These are phyloP conservation scores for Linderniella brevidens DNA, from an alignment of 257 asterid species.

Conservation along the genomic window DNA sequence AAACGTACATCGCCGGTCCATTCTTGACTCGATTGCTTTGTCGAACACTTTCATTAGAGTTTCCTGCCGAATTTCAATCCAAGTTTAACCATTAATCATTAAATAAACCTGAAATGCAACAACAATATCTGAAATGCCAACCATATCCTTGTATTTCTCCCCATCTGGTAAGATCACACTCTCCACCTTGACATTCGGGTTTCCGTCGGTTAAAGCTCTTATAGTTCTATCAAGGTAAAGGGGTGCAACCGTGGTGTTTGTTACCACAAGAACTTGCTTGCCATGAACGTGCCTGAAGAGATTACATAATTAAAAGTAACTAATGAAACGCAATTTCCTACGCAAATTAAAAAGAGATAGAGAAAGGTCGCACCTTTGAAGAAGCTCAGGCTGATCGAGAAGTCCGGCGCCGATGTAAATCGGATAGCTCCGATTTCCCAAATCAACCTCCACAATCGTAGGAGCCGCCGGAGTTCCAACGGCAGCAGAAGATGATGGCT, in stretches of 20 bases:
- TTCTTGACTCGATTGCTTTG: constrained; percentile 77
- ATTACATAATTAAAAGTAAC: background rate
- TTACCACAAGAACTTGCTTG: constrained; percentile 86
- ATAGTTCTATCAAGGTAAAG: constrained; percentile 75
- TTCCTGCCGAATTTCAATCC: constrained; percentile 23
- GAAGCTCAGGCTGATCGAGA: constrained; percentile 62
- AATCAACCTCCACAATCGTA: constrained; percentile 66
- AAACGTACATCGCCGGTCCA: constrained; percentile 89
- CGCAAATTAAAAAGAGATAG: background rate
- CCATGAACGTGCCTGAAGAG: constrained; percentile 78
- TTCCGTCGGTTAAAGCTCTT: constrained; percentile 66
- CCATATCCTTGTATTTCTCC: constrained; percentile 84
- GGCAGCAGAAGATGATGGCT: constrained; percentile 24
- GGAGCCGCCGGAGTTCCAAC: constrained; percentile 18
- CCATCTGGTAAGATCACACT: constrained; percentile 93
- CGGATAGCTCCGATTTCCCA: constrained; percentile 95
- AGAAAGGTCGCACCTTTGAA: constrained; percentile 41
- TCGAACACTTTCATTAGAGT: constrained; percentile 90
- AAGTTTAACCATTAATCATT: background rate
- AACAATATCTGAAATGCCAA: constrained; percentile 16
- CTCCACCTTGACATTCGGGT: constrained; percentile 65
- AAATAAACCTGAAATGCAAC: background rate
- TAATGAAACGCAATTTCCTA: background rate
- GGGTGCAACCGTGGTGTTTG: constrained; percentile 84
- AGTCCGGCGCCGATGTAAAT: constrained; percentile 94